Base-by-base conservation (phyloP, 192 early-diverging fungal genomes). In the Irineochytrium annulatum region DNA sequence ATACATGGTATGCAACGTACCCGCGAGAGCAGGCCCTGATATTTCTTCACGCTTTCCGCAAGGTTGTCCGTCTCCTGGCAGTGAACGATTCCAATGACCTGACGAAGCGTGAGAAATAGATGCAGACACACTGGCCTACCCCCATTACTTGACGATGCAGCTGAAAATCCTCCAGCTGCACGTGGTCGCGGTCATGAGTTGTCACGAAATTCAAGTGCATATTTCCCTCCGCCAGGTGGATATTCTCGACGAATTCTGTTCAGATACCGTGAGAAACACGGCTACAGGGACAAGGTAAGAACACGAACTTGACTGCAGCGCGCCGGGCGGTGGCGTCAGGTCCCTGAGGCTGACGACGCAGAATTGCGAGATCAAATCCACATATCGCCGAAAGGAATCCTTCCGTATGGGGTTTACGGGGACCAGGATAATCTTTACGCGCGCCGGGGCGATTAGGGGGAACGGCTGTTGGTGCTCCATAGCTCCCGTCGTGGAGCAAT, bases 61-160 rank as follows among this genome's bases (percentile, higher is more conserved):
- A 91, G 73, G 52, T 80, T 72, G 35, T 62, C 60, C 35, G 77
- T 72, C 29, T 85, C 73, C 75, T 82, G 74, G 57, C 89, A 91
- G 68, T 91, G 81, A 80, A 88, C 89, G 35, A 90, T 87, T 43
- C 88, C 88, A 67, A 90, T 86, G 32, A 89, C 87, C 85, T 89
- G 14, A 8, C 34, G 3, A 17, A 2, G 48, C 32, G 22, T 35
- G 3, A 6, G 11, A 14, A 6, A 39, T 13, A 19, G 22, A 27
- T 3, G 24, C 20, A 43, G 52, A 53, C 54, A 20, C 27, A 49
- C 24, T 19, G 30, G 56, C 75, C 51, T 73, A 87, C 86, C 65
- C 86, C 89, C 75, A 90, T 81, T 52, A 91, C 69, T 35, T 87
- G 87, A 28, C 83, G 68, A 68, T 86, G 77, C 59, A 82, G 72